Base-by-base conservation (phyloP, 345 rosid species). In the Populus euphratica region DNA sequence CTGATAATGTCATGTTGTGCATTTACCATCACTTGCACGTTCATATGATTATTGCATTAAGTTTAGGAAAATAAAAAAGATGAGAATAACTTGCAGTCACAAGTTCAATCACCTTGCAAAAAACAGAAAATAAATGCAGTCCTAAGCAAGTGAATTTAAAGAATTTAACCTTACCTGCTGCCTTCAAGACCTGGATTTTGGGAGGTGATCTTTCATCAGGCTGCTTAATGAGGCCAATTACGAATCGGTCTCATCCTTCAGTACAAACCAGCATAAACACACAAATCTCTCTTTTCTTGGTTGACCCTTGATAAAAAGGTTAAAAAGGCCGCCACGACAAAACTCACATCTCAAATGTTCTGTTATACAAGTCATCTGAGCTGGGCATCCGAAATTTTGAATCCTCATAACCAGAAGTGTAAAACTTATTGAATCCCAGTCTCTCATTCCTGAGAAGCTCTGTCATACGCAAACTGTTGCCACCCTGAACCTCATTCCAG, bases 381-480 rank as follows among this genome's bases (percentile, higher is more conserved):
- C 86, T 88, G 20, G 94, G 86, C 85, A 89, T 86, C 86, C 86
- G 80, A 73, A 81, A 88, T 83, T 89, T 82, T 20, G 92, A 85
- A 31, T 88, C 96, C 77, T 96, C 99, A 70, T 87, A 93, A 36
- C 92, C 92, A 27, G 81, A 36, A 54, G 73, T 54, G 78, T 84
- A 87, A 75, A 80, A 87, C 83, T 91, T 91, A 84, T 87, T 89
- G 29, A 82, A 84, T 66, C 86, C 89, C 76, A 88, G 84, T 76
- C 90, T 91, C 74, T 92, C 93, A 73, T 88, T 93, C 83, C 92
- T 85, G 68, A 91, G 87, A 59, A 91, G 87, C 82, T 91, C 96
- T 2, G 92, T 86, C 86, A 92, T 83, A 52, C 86, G 85, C 64
- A 91, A 68, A 78, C 76, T 79, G 72, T 87, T 90, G 85, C 81